Percentiles rank a stretch among this genome's conserved stretches.
These are phyloP conservation scores for Aureobasidium sp. DNA, from an alignment of 2,329 filamentous ascomycete genomes.

Conservation along the genomic window DNA sequence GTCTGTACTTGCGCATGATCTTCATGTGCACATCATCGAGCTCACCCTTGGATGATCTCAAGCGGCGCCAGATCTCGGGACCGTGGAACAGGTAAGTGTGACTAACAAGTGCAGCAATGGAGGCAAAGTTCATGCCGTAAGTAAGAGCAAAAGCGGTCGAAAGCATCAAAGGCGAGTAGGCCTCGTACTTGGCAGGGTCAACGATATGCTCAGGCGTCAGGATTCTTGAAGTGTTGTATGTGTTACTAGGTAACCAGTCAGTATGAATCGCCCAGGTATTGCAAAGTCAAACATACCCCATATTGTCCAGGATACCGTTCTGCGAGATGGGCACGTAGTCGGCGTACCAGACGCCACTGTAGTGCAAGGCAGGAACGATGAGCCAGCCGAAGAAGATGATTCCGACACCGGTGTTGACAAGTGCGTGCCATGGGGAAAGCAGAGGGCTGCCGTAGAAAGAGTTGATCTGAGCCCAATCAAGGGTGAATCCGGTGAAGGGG, in stretches of 20 bases:
- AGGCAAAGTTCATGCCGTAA: constrained; percentile 79
- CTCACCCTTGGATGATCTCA: constrained; percentile 45
- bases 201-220: constrained; percentile 73
- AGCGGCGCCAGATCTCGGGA: constrained; percentile 72
- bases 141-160: constrained; percentile 83
- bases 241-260: constrained; percentile 48
- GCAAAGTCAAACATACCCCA: not conserved
- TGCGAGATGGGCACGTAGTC: constrained; percentile 84
- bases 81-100: constrained; percentile 84
- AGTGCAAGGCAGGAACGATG: constrained; percentile 35
- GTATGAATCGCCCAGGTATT: not conserved
- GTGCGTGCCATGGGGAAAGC: constrained; percentile 30
- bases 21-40: constrained; percentile 75
- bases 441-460: constrained; percentile 70
- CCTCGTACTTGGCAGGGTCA: constrained; percentile 65
- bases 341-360: constrained; percentile 70
- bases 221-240: constrained; percentile 76
- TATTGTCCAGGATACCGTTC: constrained; percentile 77
- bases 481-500: constrained; percentile 50
- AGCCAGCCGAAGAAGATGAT: constrained; percentile 23
- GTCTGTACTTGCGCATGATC: constrained; percentile 73
- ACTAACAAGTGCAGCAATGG: constrained; percentile 68
- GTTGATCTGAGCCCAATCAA: constrained; percentile 79
- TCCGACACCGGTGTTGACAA: constrained; percentile 23
- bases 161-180: constrained; percentile 75